These are phyloP conservation scores for Penicillium sp. DNA, from an alignment of 2,329 filamentous ascomycete genomes.

Conservation along the genomic window DNA sequence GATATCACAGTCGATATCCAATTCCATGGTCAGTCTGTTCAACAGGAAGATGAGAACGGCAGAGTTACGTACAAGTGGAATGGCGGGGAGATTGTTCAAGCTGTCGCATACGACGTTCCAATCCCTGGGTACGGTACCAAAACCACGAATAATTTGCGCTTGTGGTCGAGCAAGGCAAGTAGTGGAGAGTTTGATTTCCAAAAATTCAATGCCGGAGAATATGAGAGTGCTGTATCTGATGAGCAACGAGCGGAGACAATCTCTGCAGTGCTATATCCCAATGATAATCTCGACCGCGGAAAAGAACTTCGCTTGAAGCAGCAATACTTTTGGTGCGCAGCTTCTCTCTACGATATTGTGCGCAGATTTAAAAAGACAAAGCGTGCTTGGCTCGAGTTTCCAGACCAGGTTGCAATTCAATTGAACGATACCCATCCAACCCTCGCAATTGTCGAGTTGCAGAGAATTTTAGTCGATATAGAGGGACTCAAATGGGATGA, in stretches of 20 bases:
- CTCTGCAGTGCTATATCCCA: slow-evolving; percentile 93
- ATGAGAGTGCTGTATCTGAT: slow-evolving; percentile 96
- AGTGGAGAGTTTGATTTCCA: slow-evolving; percentile 99
- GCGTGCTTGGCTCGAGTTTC: slow-evolving; percentile 84
- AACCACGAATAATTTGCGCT: slow-evolving; percentile 91
- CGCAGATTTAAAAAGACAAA: slow-evolving; percentile 97
- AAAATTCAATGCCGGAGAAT: slow-evolving; percentile 98
- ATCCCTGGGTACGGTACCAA: slow-evolving; percentile 86
- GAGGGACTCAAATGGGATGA: slow-evolving; percentile 92
- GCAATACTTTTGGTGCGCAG: slow-evolving; percentile 99
- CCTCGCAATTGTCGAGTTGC: slow-evolving; percentile 89
- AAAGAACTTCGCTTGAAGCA: slow-evolving; percentile 98
- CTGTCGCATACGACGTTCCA: slow-evolving; percentile 87
- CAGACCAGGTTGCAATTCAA: slow-evolving; percentile 94
- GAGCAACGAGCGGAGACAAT: slow-evolving; percentile 99
- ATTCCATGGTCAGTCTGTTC: slow-evolving; percentile 85
- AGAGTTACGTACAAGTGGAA: slow-evolving; percentile 78
- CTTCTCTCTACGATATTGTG: slow-evolving; percentile 92
- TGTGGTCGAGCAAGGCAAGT: slow-evolving; percentile 97
- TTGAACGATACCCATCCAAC: slow-evolving; percentile 98
- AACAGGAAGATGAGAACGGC: slow-evolving; percentile 69
- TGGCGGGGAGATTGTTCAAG: slow-evolving; percentile 85
- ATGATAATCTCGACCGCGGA: slow-evolving; percentile 92
- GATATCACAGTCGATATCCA: slow-evolving; percentile 96
- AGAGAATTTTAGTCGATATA: slow-evolving; percentile 83